A percentile compares a stretch with the other conserved stretches of the same genome.
These are phyloP conservation scores for Madurella fahalii DNA, from an alignment of 2,329 filamentous ascomycete species.

Conservation along the genomic window DNA sequence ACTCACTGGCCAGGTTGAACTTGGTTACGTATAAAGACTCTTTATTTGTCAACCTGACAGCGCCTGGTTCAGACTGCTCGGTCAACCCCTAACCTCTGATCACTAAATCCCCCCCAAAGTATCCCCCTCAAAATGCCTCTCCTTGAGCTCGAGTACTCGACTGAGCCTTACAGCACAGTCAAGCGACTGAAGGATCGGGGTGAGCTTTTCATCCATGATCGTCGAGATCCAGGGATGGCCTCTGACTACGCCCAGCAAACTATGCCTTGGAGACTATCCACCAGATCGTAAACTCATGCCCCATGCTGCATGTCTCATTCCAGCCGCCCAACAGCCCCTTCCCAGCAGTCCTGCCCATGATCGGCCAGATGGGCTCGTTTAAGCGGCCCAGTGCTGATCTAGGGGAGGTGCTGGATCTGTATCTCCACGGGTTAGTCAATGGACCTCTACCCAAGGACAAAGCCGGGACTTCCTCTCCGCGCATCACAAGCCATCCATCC, in stretches of 20 bases:
- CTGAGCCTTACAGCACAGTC: conserved; percentile 59
- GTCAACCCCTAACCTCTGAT: too few species aligned
- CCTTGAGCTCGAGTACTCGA: conserved; percentile 56
- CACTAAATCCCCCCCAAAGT: too few species aligned
- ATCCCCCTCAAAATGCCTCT: conserved; percentile 38
- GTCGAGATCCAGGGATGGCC: too few species aligned
- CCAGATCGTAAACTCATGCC: conserved; percentile 67
- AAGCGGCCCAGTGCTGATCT: conserved; percentile 54
- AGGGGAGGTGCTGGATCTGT: conserved; percentile 66
- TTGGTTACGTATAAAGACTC: too few species aligned
- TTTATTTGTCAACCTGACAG: too few species aligned
- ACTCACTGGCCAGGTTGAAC: background rate
- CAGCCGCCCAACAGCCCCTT: conserved; percentile 61
- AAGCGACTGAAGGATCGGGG: conserved; percentile 64
- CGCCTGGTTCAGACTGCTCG: too few species aligned
- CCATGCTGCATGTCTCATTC: conserved; percentile 78
- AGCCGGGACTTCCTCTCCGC: background rate
- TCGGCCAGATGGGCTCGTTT: conserved; percentile 76
- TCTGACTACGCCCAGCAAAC: conserved; percentile 37
- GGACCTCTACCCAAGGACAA: too few species aligned
- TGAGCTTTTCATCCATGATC: conserved; percentile 29
- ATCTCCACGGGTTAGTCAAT: conserved; percentile 62
- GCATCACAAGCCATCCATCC: background rate
- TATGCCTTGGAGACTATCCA: conserved; percentile 74
- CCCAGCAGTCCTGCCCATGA: conserved; percentile 77